A percentile compares a stretch with the other conserved stretches of the same genome.
Evolutionary conservation across 257 asterid genomes (phyloP).

Genomic region (Nicotiana paniculata): DNA sequence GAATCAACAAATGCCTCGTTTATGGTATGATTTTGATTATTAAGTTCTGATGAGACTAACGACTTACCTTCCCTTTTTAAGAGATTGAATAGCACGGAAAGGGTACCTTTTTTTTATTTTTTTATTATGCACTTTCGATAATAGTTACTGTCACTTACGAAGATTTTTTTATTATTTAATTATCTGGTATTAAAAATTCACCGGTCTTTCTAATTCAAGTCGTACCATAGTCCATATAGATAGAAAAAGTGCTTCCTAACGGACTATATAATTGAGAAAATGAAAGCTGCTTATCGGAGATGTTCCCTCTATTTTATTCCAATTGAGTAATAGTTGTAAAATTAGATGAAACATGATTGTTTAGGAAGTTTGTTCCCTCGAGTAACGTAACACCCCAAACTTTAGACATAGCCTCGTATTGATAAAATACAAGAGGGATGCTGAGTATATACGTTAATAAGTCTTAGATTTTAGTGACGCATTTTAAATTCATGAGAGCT

Average conservation of each 20-base stretch:
- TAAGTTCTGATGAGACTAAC: not conserved
- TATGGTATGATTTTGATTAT: not conserved
- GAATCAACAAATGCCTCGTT: not conserved
- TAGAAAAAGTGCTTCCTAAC: too few relatives aligned
- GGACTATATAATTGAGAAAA: too few relatives aligned
- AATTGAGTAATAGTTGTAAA: not conserved
- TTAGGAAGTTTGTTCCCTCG: not conserved
- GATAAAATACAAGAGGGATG: too few relatives aligned
- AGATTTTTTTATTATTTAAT: too few relatives aligned
- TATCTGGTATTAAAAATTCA: too few relatives aligned
- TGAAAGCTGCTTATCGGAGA: not conserved
- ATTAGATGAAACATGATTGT: not conserved
- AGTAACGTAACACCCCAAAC: not conserved
- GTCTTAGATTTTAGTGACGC: too few relatives aligned
- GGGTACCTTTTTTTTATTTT: not conserved
- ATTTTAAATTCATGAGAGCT: rapidly evolving
- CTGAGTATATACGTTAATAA: too few relatives aligned
- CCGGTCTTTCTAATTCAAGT: too few relatives aligned
- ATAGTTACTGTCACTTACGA: not conserved
- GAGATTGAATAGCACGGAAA: not conserved
- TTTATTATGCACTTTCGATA: not conserved
- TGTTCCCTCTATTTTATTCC: not conserved
- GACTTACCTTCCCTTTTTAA: not conserved
- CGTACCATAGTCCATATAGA: too few relatives aligned
- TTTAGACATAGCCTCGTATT: too few relatives aligned